A percentile compares a stretch with the other conserved stretches of the same genome.
Conservation (phyloP, 148 eudicot genomes). For the Bassia scoparia region DNA sequence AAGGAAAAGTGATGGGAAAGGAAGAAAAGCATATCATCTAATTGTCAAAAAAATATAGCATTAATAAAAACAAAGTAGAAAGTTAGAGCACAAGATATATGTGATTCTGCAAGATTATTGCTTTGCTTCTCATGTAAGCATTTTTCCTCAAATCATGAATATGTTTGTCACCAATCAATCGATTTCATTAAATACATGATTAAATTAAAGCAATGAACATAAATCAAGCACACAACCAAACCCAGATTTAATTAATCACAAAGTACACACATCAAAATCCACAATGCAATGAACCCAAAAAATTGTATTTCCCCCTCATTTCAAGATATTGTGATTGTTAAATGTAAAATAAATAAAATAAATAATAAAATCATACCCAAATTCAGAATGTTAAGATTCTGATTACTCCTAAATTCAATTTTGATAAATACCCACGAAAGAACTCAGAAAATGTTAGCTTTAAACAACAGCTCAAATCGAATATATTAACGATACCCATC, state of each 20-base stretch:
- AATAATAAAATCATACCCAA: too few relatives aligned
- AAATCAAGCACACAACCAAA: slow-evolving; percentile 3
- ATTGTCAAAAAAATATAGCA: slow-evolving; percentile 6
- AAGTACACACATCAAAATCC: not conserved
- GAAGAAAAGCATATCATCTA: slow-evolving; percentile 6
- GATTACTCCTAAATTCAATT: slow-evolving; percentile 6
- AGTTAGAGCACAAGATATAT: slow-evolving; percentile 13
- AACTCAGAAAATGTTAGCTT: not conserved
- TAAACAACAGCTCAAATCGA: not conserved
- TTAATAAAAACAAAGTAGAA: slow-evolving; percentile 4
- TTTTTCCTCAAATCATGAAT: slow-evolving; percentile 8
- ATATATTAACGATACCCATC: not conserved
- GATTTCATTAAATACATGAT: slow-evolving; percentile 6
- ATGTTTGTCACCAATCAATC: slow-evolving; percentile 10
- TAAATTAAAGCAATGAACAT: slow-evolving; percentile 15
- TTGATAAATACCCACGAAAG: slow-evolving; percentile 15
- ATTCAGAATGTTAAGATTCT: too few relatives aligned
- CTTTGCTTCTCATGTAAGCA: slow-evolving; percentile 26
- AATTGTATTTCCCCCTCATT: too few relatives aligned
- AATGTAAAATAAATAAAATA: too few relatives aligned
- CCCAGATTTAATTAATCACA: not conserved
- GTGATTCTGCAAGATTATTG: slow-evolving; percentile 23
- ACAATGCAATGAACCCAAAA: not conserved
- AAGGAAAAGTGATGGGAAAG: not conserved
- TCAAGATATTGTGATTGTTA: too few relatives aligned